Evolutionary conservation across 2,329 filamentous ascomycete genomes (phyloP).

Genomic region (Hortaea sp.): DNA sequence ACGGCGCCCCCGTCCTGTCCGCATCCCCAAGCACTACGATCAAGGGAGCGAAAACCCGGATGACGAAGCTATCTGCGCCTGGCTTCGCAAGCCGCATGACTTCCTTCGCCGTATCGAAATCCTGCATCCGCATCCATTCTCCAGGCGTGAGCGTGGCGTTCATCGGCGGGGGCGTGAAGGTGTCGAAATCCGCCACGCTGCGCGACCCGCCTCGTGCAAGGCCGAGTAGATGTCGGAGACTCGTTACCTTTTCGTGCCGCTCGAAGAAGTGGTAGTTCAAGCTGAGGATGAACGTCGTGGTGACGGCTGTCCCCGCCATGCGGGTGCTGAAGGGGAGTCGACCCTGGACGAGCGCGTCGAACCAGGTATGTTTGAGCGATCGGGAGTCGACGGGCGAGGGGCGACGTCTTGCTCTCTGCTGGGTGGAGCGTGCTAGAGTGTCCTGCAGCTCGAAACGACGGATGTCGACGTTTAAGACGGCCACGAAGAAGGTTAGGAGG

Average conservation of each 20-base stretch:
- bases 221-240: constrained; percentile 21
- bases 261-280: constrained; percentile 73
- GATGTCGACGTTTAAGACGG: constrained; percentile 70
- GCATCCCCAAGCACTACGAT: constrained; percentile 62
- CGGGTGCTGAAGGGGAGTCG: constrained; percentile 59
- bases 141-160: constrained; percentile 67
- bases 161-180: constrained; percentile 44
- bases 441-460: constrained; percentile 66
- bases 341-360: constrained; percentile 53
- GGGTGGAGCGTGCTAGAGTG: constrained; percentile 44
- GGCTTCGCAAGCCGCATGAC: constrained; percentile 69
- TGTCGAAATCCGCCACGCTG: constrained; percentile 15
- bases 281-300: constrained; percentile 61
- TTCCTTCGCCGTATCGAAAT: constrained; percentile 67
- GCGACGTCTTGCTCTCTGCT: constrained; percentile 20
- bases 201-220: constrained; percentile 14
- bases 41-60: constrained; percentile 63
- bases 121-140: constrained; percentile 67
- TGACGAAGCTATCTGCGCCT: constrained; percentile 58
- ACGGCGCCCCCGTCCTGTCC: constrained; percentile 49
- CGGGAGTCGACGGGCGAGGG: constrained; percentile 8
- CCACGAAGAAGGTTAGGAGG: constrained; percentile 68
- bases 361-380: constrained; percentile 43
- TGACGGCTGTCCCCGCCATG: constrained; percentile 63
- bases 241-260: constrained; percentile 34